Base-by-base conservation (phyloP, 2,329 filamentous ascomycete species). In the Colletotrichum chrysophilum region DNA sequence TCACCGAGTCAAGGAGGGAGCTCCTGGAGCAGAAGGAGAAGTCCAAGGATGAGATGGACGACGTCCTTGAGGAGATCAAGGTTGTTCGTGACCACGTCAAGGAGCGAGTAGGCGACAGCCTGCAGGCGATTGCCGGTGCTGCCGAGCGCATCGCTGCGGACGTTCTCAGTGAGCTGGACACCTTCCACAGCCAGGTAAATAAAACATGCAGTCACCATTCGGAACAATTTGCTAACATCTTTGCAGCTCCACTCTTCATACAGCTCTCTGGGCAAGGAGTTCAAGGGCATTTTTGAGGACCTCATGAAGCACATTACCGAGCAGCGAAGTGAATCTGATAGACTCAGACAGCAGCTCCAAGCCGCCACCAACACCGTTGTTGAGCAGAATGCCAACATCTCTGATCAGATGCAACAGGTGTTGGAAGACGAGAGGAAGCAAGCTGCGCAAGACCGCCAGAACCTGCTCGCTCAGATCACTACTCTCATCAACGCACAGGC, bases 41-140 rank as follows among this genome's bases (percentile, higher is more conserved):
- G 77, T 94, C 95, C 4, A 95, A 94, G 80, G 92, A 96, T 64
- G 94, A 96, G 72, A 96, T 98, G 94, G 96, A 98, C 80, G 88
- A 91, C n/a, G 93, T 98, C 3, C 89, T 99, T 12, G 95, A 97
- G 80, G 96, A 98, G 82, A 98, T 98, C 83, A 96, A 96, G 82
- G 92, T 91, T n/a, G 89, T 98, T 28, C 92, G 96, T 26, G 94
- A 98, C 82, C 93, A 95, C 69, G 95, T 98, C 67, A 98, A 98
- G 87, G 88, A 91, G 65, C 94, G 94, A 77, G 95, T 98, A 64
- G 95, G 95, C 4, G 93, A 96, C 81, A 96, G 96, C 10, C 88
- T 98, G 58, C 93, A 95, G 80, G 93, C 95, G 30, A 92, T 98
- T 26, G 96, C 96, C 3, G 90, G 90, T 13, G 95, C 96, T 12